phyloP scores from a whole-genome alignment of 192 early-diverging fungal genomes.

The Gamsiella multidivaricata region DNA sequence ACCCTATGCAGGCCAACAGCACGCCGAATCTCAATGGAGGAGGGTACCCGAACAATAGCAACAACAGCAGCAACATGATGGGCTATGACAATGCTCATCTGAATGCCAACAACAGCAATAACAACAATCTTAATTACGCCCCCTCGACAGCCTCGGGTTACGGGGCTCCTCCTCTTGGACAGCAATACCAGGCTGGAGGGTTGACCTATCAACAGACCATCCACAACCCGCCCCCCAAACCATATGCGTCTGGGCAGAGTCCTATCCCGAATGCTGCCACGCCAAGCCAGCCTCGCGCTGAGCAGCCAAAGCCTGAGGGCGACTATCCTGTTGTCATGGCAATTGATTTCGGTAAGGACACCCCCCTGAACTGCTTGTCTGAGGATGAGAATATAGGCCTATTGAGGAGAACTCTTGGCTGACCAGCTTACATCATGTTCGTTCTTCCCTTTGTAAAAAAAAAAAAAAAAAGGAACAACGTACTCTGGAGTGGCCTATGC shows the following conservation, averaged over 20 bases:
- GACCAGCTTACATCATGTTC: too few relatives aligned
- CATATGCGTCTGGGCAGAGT: slow-evolving; percentile 4
- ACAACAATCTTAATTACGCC: not conserved
- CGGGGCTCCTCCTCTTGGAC: not conserved
- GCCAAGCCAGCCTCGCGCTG: slow-evolving; percentile 6
- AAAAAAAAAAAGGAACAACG: slow-evolving; percentile 65
- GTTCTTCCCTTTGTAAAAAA: too few relatives aligned
- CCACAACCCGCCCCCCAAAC: slow-evolving; percentile 19
- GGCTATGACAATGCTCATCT: not conserved
- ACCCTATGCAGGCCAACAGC: slow-evolving; percentile 13
- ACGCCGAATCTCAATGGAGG: too few relatives aligned
- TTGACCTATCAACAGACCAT: slow-evolving; percentile 28
- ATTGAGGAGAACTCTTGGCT: too few relatives aligned
- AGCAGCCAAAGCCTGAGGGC: slow-evolving; percentile 25
- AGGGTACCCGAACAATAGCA: slow-evolving; percentile 4
- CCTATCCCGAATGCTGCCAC: not conserved
- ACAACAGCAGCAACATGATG: slow-evolving; percentile 1
- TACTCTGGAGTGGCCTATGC: slow-evolving; percentile 63
- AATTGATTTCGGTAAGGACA: slow-evolving; percentile 59
- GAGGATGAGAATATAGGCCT: too few relatives aligned
- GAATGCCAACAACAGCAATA: not conserved
- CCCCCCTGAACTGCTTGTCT: too few relatives aligned
- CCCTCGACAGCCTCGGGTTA: not conserved
- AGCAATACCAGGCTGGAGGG: slow-evolving; percentile 9
- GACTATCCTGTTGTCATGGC: slow-evolving; percentile 63